Conservation (phyloP, 2,329 filamentous ascomycete species). For the Beauveria australis region DNA sequence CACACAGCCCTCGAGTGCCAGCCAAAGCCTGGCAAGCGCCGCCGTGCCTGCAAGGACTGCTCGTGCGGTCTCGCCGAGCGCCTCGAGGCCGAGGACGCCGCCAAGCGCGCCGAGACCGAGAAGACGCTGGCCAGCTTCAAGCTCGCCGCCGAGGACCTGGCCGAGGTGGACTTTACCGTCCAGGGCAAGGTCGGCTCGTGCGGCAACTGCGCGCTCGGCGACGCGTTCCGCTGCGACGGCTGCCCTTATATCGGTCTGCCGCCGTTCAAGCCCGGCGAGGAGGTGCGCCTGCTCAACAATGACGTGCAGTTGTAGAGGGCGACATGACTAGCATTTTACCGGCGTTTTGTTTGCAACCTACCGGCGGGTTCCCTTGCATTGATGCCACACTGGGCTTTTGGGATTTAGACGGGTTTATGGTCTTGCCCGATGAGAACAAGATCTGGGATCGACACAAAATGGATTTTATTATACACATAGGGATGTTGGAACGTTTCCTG, state of each 20-base stretch:
- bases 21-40: conserved; percentile 79
- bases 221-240: conserved; percentile 71
- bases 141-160: conserved; percentile 66
- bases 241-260: conserved; percentile 84
- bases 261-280: conserved; percentile 94
- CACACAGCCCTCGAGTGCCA: conserved; percentile 68
- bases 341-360: conserved; percentile 2
- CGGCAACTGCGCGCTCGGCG: conserved; percentile 86
- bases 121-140: conserved; percentile 61
- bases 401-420: background rate
- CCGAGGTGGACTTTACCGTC: conserved; percentile 93
- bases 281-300: conserved; percentile 81
- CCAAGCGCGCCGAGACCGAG: conserved; percentile 58
- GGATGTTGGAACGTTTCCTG: background rate
- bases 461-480: background rate
- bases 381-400: background rate
- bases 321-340: background rate
- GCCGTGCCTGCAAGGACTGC: conserved; percentile 95
- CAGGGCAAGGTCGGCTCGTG: conserved; percentile 93
- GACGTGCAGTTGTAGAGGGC: conserved; percentile 62
- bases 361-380: conserved; percentile 1
- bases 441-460: conserved; percentile 9
- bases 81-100: conserved; percentile 75
- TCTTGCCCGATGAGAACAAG: conserved; percentile 4
- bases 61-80: conserved; percentile 85